Percentiles rank a stretch among this genome's conserved stretches.
phyloP scores from a whole-genome alignment of 495 filamentous ascomycete genomes.

The Pyronema omphalodes region DNA sequence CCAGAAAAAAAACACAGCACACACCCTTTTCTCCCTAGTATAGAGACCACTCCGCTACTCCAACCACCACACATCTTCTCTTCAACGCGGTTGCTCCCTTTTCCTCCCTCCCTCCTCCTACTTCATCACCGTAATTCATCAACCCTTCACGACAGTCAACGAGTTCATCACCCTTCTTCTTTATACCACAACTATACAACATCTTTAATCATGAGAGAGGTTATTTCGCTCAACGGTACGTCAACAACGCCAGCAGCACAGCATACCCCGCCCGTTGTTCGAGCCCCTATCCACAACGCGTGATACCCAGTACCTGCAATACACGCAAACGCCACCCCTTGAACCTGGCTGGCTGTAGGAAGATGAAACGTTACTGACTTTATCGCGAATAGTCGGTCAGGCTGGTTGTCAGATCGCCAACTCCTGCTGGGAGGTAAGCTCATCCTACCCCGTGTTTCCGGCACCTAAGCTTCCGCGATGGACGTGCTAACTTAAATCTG shows the following conservation, averaged over 20 bases:
- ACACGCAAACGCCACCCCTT: conserved; percentile 4
- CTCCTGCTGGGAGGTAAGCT: conserved; percentile 97
- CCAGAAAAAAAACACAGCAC: conserved; percentile 1
- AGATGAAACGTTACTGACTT: conserved; percentile 13
- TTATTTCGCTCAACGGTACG: conserved; percentile 97
- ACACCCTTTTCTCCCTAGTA: neutral
- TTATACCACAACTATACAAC: conserved; percentile 3
- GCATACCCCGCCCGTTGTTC: neutral
- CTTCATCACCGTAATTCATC: neutral
- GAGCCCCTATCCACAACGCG: conserved; percentile 2
- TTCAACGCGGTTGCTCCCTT: neutral
- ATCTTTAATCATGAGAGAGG: conserved; percentile 71
- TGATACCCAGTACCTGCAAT: neutral
- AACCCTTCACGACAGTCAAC: conserved; percentile 7
- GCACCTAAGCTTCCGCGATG: neutral
- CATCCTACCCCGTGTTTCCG: conserved; percentile 4
- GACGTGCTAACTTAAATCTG: conserved; percentile 12
- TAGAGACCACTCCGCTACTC: neutral
- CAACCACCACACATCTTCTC: neutral
- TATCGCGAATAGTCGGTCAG: conserved; percentile 64
- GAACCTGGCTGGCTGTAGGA: neutral
- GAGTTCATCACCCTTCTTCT: conserved; percentile 1
- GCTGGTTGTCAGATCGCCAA: conserved; percentile 99
- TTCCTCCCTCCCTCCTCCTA: neutral
- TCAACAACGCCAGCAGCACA: conserved; percentile 15